These are phyloP conservation scores for Pichia sp. DNA, from an alignment of 1,139 yeast species.

Conservation along the genomic window DNA sequence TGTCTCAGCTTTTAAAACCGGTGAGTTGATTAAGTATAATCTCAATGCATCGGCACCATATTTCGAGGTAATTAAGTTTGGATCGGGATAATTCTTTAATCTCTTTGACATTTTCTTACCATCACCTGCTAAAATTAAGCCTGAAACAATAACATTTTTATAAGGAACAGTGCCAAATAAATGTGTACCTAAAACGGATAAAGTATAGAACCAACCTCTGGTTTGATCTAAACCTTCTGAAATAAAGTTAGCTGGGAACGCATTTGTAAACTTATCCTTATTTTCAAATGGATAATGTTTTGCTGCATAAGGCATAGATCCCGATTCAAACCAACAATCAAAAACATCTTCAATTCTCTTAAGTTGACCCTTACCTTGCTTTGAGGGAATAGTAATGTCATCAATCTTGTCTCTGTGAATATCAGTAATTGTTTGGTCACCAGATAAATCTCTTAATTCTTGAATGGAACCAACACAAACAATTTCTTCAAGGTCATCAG, in stretches of 20 bases:
- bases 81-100: conserved; percentile 96
- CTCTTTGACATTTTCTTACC: conserved; percentile 99
- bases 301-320: conserved; percentile 98
- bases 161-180: conserved; percentile 89
- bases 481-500: conserved; percentile 86
- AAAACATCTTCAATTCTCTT: conserved; percentile 95
- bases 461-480: conserved; percentile 89
- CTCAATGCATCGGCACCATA: conserved; percentile 98
- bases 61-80: conserved; percentile 67
- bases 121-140: conserved; percentile 94
- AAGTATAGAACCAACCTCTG: conserved; percentile 99
- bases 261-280: conserved; percentile 55
- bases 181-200: conserved; percentile 93
- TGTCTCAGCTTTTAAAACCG: conserved; percentile 94
- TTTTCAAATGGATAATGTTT: conserved; percentile 95
- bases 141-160: conserved; percentile 91
- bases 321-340: conserved; percentile 99
- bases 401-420: conserved; percentile 93
- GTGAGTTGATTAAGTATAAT: conserved; percentile 91
- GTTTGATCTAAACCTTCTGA: conserved; percentile 99
- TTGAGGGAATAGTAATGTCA: conserved; percentile 88
- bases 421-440: conserved; percentile 73
- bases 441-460: conserved; percentile 79
- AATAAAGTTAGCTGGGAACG: conserved; percentile 95
- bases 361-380: conserved; percentile 78